Conservation (phyloP, 352 stramenopile genomes). For the Elongisporangium undulatum region DNA sequence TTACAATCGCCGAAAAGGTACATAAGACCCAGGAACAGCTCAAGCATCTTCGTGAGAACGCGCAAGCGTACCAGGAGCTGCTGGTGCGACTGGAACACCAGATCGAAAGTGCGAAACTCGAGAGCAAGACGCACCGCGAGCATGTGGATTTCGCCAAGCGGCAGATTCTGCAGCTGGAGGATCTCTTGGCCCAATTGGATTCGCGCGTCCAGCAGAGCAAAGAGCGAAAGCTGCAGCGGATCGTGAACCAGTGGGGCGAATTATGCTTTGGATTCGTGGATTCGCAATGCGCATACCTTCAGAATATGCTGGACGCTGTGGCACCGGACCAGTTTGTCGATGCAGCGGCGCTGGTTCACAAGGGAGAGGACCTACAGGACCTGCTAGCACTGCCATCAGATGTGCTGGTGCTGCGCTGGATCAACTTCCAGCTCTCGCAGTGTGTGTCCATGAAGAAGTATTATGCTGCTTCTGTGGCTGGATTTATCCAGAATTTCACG, state of each 20-base stretch:
- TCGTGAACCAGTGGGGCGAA: conserved; percentile 62
- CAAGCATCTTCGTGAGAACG: conserved; percentile 41
- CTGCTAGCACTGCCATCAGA: conserved; percentile 46
- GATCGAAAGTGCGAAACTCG: conserved; percentile 43
- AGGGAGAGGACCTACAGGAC: conserved; percentile 51
- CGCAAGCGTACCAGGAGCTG: conserved; percentile 48
- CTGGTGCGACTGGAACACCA: conserved; percentile 39
- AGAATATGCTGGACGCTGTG: conserved; percentile 59
- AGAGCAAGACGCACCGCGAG: conserved; percentile 42
- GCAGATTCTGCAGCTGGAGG: conserved; percentile 49
- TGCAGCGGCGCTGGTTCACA: conserved; percentile 28
- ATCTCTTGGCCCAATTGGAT: conserved; percentile 49
- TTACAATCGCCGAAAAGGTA: conserved; percentile 29
- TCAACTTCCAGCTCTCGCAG: conserved; percentile 58
- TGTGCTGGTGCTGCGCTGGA: conserved; percentile 62
- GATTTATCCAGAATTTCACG: conserved; percentile 68
- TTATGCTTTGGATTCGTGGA: conserved; percentile 63
- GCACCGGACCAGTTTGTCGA: conserved; percentile 37
- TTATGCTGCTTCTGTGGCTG: conserved; percentile 8
- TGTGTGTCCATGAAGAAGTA: conserved; percentile 25
- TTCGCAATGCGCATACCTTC: conserved; percentile 38
- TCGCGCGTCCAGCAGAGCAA: conserved; percentile 37
- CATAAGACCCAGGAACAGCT: conserved; percentile 27
- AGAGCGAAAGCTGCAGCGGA: conserved; percentile 51
- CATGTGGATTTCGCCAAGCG: conserved; percentile 59